phyloP scores from a whole-genome alignment of 2,329 filamentous ascomycete genomes.

The Cladophialophora chaetospira region DNA sequence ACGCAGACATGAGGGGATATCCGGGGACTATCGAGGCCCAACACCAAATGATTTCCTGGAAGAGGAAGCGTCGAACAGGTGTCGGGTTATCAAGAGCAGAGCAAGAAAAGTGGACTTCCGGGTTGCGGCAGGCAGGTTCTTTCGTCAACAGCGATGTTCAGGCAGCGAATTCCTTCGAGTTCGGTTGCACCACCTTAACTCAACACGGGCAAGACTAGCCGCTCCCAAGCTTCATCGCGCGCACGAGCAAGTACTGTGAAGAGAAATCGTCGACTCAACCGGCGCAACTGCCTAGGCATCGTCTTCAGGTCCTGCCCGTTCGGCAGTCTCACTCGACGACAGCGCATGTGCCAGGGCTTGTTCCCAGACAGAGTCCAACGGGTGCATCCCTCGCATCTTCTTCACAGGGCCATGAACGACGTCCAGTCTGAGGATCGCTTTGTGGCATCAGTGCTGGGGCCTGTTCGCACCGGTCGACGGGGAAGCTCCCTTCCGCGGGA shows the following conservation, averaged over 20 bases:
- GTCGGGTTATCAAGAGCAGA: background rate
- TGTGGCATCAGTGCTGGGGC: slow-evolving; percentile 6
- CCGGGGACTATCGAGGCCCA: background rate
- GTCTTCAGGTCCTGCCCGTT: background rate
- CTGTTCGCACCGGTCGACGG: slow-evolving; percentile 23
- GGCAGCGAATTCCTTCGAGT: background rate
- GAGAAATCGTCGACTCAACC: background rate
- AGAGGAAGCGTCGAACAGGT: background rate
- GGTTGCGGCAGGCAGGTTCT: slow-evolving; percentile 10
- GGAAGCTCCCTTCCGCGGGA: slow-evolving; percentile 22
- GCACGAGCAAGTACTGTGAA: background rate
- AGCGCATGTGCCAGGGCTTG: background rate
- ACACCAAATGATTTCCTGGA: background rate
- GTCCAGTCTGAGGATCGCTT: slow-evolving; percentile 2
- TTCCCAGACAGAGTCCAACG: background rate
- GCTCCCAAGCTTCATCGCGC: background rate
- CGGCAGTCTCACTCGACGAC: background rate
- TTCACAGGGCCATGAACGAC: background rate
- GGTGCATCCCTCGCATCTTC: background rate
- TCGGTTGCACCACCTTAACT: slow-evolving; percentile 7
- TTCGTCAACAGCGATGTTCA: slow-evolving; percentile 11
- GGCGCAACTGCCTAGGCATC: background rate
- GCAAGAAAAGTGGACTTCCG: slow-evolving; percentile 2
- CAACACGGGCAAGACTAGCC: slow-evolving; percentile 11
- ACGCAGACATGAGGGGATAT: background rate